Conservation (phyloP, 805 yeast species). For the Starmera quercuum region DNA sequence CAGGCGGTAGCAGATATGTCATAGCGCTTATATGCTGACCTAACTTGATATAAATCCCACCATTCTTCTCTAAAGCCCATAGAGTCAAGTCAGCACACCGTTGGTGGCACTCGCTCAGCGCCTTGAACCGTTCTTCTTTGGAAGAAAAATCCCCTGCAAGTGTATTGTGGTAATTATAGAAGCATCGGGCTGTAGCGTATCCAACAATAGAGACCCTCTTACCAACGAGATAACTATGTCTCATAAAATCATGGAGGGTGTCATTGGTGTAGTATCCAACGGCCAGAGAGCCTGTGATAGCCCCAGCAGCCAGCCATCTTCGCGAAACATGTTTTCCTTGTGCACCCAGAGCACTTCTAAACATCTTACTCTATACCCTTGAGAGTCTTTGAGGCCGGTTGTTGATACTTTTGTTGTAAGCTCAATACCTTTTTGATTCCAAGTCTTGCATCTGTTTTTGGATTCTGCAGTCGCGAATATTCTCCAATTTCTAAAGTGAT, state of each 20-base stretch:
- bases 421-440: neutral
- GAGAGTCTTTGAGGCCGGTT: too few relatives aligned
- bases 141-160: conserved; percentile 37
- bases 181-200: conserved; percentile 66
- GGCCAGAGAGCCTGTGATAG: neutral
- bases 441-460: too few relatives aligned
- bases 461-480: too few relatives aligned
- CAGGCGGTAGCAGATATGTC: conserved; percentile 82
- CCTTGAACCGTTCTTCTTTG: conserved; percentile 40
- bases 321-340: neutral
- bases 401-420: neutral
- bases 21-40: conserved; percentile 94
- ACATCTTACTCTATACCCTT: too few relatives aligned
- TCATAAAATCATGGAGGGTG: conserved; percentile 40
- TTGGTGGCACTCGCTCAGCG: conserved; percentile 59
- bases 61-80: conserved; percentile 73
- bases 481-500: too few relatives aligned
- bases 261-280: conserved; percentile 6
- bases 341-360: neutral
- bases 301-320: neutral
- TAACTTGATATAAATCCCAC: conserved; percentile 87
- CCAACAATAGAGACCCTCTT: conserved; percentile 57
- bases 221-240: conserved; percentile 45
- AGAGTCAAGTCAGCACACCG: conserved; percentile 75
- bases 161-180: conserved; percentile 55